Evolutionary conservation across 2,329 filamentous ascomycete genomes (phyloP).

Genomic region (Fusarium globosum): DNA sequence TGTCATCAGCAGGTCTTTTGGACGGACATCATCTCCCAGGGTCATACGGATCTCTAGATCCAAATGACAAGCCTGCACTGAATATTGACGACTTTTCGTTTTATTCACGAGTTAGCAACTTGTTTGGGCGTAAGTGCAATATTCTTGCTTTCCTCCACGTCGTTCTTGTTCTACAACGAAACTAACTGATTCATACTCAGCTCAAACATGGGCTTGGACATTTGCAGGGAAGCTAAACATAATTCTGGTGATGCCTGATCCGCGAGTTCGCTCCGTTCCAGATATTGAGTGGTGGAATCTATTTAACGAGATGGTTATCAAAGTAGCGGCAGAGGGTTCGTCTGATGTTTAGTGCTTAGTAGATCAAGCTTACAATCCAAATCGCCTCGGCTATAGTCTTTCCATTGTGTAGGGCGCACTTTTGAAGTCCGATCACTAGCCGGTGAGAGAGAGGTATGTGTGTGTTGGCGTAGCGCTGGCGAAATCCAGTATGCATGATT

Average conservation of each 20-base stretch:
- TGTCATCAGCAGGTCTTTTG: conserved; percentile 2
- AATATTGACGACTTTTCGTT: conserved; percentile 3
- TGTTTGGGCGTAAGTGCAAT: neutral
- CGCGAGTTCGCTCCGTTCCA: neutral
- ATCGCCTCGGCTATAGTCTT: too few species aligned
- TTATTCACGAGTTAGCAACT: conserved; percentile 7
- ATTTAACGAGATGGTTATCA: neutral
- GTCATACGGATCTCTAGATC: neutral
- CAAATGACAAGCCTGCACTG: neutral
- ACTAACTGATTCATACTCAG: neutral
- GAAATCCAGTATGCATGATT: neutral
- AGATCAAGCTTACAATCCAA: neutral
- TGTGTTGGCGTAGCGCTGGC: neutral
- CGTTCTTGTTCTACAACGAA: fast-evolving
- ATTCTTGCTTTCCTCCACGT: fast-evolving
- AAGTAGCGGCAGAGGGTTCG: neutral
- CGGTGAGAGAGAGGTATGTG: neutral
- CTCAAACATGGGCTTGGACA: conserved; percentile 12
- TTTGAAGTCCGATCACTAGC: neutral
- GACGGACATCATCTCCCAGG: neutral
- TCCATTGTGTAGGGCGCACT: neutral
- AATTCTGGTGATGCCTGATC: conserved; percentile 4
- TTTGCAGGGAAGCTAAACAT: neutral
- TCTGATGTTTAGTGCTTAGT: neutral
- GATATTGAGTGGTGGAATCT: neutral